Evolutionary conservation across 1,284 basidiomycete genomes (phyloP).

Genomic region (Papiliotrema flavescens): DNA sequence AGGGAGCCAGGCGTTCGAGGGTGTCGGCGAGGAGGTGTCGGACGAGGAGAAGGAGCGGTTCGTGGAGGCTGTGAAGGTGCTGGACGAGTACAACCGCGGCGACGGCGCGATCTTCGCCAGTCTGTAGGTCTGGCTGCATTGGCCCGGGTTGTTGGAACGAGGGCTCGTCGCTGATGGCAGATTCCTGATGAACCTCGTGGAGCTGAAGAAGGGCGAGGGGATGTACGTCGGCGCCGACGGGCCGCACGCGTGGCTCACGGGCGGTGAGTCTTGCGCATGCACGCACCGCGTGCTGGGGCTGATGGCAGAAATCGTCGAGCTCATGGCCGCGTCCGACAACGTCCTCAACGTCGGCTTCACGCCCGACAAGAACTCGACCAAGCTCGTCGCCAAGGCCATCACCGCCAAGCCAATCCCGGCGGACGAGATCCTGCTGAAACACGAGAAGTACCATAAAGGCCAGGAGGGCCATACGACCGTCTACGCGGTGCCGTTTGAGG

Average conservation of each 20-base stretch:
- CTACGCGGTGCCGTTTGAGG: slow-evolving; percentile 30
- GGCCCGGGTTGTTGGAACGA: neutral
- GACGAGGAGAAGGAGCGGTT: slow-evolving; percentile 23
- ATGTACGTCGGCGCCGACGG: slow-evolving; percentile 42
- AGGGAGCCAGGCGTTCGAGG: slow-evolving; percentile 15
- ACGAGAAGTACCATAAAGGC: slow-evolving; percentile 12
- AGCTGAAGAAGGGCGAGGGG: slow-evolving; percentile 34
- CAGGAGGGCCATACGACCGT: slow-evolving; percentile 17
- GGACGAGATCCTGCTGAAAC: slow-evolving; percentile 11
- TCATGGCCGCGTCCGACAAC: slow-evolving; percentile 49
- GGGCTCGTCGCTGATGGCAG: slow-evolving; percentile 13
- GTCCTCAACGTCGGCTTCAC: slow-evolving; percentile 47
- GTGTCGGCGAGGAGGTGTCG: slow-evolving; percentile 8
- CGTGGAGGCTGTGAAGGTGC: slow-evolving; percentile 19
- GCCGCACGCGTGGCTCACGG: slow-evolving; percentile 35
- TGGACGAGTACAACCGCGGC: slow-evolving; percentile 29
- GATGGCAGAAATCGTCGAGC: slow-evolving; percentile 7
- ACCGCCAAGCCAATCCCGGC: slow-evolving; percentile 20
- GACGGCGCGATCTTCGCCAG: slow-evolving; percentile 30
- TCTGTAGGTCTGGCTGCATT: slow-evolving; percentile 16
- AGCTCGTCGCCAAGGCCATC: slow-evolving; percentile 25
- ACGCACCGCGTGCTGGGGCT: neutral
- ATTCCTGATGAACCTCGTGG: slow-evolving; percentile 39
- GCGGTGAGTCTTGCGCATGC: slow-evolving; percentile 11
- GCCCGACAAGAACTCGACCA: slow-evolving; percentile 35